These are phyloP conservation scores for Cystobasidium slooffiae DNA, from an alignment of 1,284 basidiomycete species.

Conservation along the genomic window DNA sequence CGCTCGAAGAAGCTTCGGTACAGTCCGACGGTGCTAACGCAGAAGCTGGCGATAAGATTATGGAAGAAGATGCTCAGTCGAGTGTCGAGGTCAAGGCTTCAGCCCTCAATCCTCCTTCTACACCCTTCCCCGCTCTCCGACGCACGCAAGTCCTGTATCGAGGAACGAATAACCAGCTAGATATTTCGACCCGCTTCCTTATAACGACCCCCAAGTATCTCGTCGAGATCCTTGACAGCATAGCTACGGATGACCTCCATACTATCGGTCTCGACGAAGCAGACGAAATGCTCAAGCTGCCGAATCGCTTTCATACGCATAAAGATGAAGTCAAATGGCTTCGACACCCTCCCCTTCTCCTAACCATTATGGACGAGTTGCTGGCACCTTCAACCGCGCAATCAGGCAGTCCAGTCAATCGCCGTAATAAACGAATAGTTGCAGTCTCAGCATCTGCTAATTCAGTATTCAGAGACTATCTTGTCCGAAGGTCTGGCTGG, in stretches of 20 bases:
- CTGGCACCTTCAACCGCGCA: background rate
- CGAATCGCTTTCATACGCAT: constrained; percentile 32
- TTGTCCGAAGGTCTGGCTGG: constrained; percentile 37
- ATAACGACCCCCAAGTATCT: constrained; percentile 25
- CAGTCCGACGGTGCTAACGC: background rate
- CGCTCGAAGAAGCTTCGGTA: background rate
- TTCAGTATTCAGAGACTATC: constrained; percentile 38
- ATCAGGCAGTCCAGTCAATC: background rate
- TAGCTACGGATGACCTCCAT: constrained; percentile 6
- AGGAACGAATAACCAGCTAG: background rate
- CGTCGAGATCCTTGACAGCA: background rate
- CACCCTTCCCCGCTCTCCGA: background rate
- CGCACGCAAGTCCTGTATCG: constrained; percentile 31
- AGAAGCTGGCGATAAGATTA: background rate
- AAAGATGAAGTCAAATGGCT: constrained; percentile 38
- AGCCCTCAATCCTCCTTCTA: background rate
- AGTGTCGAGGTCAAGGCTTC: background rate
- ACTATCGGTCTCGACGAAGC: constrained; percentile 41
- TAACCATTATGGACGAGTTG: constrained; percentile 27
- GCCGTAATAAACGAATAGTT: constrained; percentile 17
- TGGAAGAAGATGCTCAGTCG: background rate
- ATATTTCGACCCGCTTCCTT: constrained; percentile 13
- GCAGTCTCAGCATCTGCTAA: constrained; percentile 36
- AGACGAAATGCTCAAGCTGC: constrained; percentile 33
- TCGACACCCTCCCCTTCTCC: constrained; percentile 27